These are phyloP conservation scores for Groenewaldozyma salmanticensis DNA, from an alignment of 805 yeast genomes.

Conservation along the genomic window DNA sequence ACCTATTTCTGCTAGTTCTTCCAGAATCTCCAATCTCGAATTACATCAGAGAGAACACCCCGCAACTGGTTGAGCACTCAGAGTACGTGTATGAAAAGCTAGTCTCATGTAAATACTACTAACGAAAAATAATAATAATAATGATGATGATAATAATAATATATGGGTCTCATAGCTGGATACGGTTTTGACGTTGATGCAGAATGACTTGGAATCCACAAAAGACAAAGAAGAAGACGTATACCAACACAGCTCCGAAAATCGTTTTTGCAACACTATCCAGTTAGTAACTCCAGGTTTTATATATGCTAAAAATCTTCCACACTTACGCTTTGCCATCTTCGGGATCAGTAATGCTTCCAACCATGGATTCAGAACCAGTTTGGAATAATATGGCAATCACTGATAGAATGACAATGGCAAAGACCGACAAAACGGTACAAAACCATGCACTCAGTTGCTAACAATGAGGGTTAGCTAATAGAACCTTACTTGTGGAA, in stretches of 20 bases:
- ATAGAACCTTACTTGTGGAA: background rate
- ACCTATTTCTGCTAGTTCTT: conserved; percentile 9
- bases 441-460: conserved; percentile 91
- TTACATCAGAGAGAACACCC: conserved; percentile 7
- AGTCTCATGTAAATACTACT: background rate
- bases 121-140: background rate
- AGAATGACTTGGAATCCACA: conserved; percentile 79
- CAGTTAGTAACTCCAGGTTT: background rate
- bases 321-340: conserved; percentile 69
- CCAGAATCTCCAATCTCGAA: background rate
- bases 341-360: conserved; percentile 81
- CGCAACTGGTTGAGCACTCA: conserved; percentile 12
- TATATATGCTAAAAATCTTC: background rate
- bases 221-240: conserved; percentile 68
- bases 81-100: conserved; percentile 5
- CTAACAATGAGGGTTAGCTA: conserved; percentile 29
- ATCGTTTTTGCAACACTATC: conserved; percentile 76
- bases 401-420: conserved; percentile 74
- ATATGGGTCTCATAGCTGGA: conserved; percentile 35
- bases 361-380: conserved; percentile 87
- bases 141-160: background rate
- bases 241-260: conserved; percentile 80
- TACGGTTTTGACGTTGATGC: conserved; percentile 55
- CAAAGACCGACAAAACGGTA: conserved; percentile 86
- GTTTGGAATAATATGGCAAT: conserved; percentile 72